Percentiles rank a stretch among this genome's conserved stretches.
Conservation (phyloP, 2,329 filamentous ascomycete species). For the Exophiala oligosperma region DNA sequence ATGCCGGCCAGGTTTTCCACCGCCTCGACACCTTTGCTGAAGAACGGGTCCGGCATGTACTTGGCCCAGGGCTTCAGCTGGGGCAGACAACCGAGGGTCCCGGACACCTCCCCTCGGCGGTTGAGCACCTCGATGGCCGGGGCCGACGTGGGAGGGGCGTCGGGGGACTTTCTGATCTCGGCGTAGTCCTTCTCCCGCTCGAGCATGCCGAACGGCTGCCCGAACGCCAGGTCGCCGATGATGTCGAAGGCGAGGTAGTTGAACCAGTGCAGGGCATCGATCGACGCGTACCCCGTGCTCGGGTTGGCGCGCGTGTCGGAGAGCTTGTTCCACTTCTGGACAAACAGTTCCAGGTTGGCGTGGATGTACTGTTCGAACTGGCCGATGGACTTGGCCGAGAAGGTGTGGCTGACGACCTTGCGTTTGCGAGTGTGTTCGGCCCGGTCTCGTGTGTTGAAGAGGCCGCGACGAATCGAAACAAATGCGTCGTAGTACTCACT, state of each 20-base stretch:
- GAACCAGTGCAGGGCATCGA: slow-evolving; percentile 81
- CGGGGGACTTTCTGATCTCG: slow-evolving; percentile 65
- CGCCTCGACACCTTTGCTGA: slow-evolving; percentile 69
- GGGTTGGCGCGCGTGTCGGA: slow-evolving; percentile 45
- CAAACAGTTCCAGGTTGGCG: slow-evolving; percentile 72
- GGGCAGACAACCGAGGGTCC: slow-evolving; percentile 73
- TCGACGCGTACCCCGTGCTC: slow-evolving; percentile 56
- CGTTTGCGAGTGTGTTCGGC: slow-evolving; percentile 83
- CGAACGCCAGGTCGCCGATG: slow-evolving; percentile 66
- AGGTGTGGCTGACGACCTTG: slow-evolving; percentile 85
- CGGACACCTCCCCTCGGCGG: slow-evolving; percentile 81
- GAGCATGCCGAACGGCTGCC: slow-evolving; percentile 81
- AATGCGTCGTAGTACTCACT: slow-evolving; percentile 91
- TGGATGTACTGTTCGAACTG: slow-evolving; percentile 91
- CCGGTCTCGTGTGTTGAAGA: slow-evolving; percentile 87
- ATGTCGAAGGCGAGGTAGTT: slow-evolving; percentile 65
- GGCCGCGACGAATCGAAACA: slow-evolving; percentile 77
- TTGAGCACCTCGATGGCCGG: slow-evolving; percentile 87
- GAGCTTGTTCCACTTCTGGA: slow-evolving; percentile 70
- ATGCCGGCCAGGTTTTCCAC: slow-evolving; percentile 84
- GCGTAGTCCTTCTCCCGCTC: slow-evolving; percentile 72
- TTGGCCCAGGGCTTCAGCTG: slow-evolving; percentile 75
- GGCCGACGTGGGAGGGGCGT: slow-evolving; percentile 65
- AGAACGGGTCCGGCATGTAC: slow-evolving; percentile 81
- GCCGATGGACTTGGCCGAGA: slow-evolving; percentile 74